Evolutionary conservation across 768 basidiomycete species (phyloP).

Genomic region (Aureoboletus auriporus): DNA sequence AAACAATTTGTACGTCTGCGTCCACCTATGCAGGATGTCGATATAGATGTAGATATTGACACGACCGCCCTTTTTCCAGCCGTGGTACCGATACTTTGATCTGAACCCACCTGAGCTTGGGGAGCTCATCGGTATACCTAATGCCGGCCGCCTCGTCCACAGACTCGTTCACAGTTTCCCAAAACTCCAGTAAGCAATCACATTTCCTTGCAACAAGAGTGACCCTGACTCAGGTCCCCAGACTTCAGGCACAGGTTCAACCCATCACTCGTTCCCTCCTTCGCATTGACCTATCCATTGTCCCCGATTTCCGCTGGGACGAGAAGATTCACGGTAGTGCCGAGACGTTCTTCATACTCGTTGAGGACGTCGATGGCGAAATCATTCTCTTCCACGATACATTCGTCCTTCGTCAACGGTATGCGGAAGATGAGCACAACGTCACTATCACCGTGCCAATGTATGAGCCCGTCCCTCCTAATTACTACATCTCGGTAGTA

Average conservation of each 20-base stretch:
- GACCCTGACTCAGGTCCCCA: slow-evolving; percentile 22
- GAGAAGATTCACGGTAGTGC: slow-evolving; percentile 86
- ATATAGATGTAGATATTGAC: not conserved
- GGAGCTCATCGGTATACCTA: slow-evolving; percentile 90
- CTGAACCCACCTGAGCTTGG: slow-evolving; percentile 89
- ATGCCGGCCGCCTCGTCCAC: slow-evolving; percentile 89
- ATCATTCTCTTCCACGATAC: slow-evolving; percentile 92
- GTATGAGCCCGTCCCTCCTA: slow-evolving; percentile 96
- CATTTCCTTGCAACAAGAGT: not conserved
- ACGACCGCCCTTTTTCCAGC: slow-evolving; percentile 37
- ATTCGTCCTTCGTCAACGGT: slow-evolving; percentile 88
- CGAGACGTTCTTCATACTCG: slow-evolving; percentile 89
- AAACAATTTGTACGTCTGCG: slow-evolving; percentile 86
- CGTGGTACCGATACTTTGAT: slow-evolving; percentile 97
- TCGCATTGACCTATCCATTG: slow-evolving; percentile 88
- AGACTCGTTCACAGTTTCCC: slow-evolving; percentile 95
- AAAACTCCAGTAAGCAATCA: slow-evolving; percentile 68
- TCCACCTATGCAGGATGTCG: slow-evolving; percentile 9
- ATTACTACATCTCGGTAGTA: slow-evolving; percentile 94
- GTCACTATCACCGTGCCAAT: slow-evolving; percentile 94
- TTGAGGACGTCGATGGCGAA: slow-evolving; percentile 98
- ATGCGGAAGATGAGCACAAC: slow-evolving; percentile 91
- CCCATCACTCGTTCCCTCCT: slow-evolving; percentile 93
- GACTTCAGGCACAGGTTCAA: slow-evolving; percentile 92
- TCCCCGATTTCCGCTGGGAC: slow-evolving; percentile 99